Base-by-base conservation (phyloP, 2,329 filamentous ascomycete species). In the Clathrospora elynae region DNA sequence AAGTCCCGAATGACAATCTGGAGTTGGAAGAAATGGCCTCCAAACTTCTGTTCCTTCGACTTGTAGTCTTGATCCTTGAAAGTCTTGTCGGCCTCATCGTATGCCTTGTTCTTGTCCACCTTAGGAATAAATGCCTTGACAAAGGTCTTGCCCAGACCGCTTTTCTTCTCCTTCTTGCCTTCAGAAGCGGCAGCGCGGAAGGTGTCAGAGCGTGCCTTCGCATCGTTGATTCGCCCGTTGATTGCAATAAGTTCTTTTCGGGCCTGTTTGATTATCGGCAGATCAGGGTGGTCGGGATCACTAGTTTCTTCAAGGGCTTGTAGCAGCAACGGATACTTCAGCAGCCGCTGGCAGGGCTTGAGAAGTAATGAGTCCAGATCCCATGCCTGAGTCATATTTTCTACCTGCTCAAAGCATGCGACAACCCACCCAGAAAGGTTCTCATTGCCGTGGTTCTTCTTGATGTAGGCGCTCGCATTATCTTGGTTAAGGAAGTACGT, bases 321-420 rank as follows among this genome's bases (percentile, higher is more conserved):
- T 30, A 99, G 82, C 26, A 99, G 77, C 31, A 96, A 84, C 3
- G 90, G 90, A 64, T 97, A 99, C 63, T 96, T 96, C 22, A 92
- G 85, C 50, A 97, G 86, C 33, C 93, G 84, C 71, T 99, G 93
- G 68, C 95, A 91, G 2, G 93, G 93, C 71, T 99, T 99, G 64
- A 99, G 92, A 13, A 99, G 80, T n/a, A 99, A 77, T 0, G 93
- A 95, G 68, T 96, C 91, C 48, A 99, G 72, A 68, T 95, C 88
- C 93, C 93, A 99, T 0, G 93, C 92, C 17, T 85, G 84, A 0
- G 93, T 99, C 51, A 99, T 79, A 66, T 96, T 93, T 57, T 90
- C 88, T 9, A 92, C 91, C 62, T 92, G 91, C 57, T 90, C 85
- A 62, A 93, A 90, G 71, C 93, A 99, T 70, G 96, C 92, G 45